Conservation (phyloP, 257 asterid species). For the Plantago ovata region DNA sequence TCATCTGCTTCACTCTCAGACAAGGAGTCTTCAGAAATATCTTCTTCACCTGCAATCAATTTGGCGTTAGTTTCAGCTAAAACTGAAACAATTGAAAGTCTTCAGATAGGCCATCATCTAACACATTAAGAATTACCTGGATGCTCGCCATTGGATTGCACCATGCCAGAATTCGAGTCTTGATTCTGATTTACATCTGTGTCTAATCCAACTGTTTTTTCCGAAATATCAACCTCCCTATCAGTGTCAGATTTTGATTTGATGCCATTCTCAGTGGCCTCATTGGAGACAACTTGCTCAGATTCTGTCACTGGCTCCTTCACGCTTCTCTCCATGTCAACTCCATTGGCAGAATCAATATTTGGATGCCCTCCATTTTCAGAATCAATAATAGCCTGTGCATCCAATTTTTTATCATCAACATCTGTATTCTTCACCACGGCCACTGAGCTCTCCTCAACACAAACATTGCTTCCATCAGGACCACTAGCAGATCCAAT, state of each 20-base stretch:
- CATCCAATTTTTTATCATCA: conserved; percentile 26
- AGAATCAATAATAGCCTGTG: conserved; percentile 24
- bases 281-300: conserved; percentile 18
- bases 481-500: conserved; percentile 18
- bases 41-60: conserved; percentile 48
- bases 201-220: conserved; percentile 16
- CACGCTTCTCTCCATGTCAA: conserved; percentile 14
- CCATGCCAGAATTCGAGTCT: conserved; percentile 12
- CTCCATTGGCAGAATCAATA: conserved; percentile 14
- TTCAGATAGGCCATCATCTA: conserved; percentile 18
- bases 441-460: conserved; percentile 7
- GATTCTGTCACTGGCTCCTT: conserved; percentile 24
- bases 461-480: conserved; percentile 25
- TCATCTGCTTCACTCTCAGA: conserved; percentile 76
- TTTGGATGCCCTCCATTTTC: conserved; percentile 22
- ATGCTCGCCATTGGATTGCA: conserved; percentile 28
- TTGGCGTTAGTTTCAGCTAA: conserved; percentile 14
- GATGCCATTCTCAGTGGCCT: conserved; percentile 32
- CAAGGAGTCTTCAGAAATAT: conserved; percentile 38
- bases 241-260: conserved; percentile 16
- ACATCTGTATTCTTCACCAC: conserved; percentile 10
- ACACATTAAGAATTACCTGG: background rate
- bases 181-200: conserved; percentile 17
- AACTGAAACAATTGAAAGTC: conserved; percentile 13
- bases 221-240: conserved; percentile 16